Conservation (phyloP, 2,329 filamentous ascomycete species). For the Amauroascus verrucosus region DNA sequence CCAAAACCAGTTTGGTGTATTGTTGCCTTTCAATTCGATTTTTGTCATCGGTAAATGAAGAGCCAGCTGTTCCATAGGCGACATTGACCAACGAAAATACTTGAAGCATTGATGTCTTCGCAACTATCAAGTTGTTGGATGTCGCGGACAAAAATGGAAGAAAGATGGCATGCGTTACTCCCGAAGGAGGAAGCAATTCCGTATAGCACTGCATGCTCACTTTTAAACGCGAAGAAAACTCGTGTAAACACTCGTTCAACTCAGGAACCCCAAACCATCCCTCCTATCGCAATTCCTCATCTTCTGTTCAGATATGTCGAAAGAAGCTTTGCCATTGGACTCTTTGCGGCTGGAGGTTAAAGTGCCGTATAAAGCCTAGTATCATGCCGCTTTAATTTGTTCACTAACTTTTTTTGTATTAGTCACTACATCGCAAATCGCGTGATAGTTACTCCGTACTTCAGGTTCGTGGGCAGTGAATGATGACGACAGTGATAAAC, state of each 20-base stretch:
- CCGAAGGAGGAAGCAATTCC: conserved; percentile 86
- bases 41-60: conserved; percentile 38
- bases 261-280: background rate
- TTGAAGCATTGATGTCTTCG: conserved; percentile 85
- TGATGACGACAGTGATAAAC: background rate
- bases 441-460: background rate
- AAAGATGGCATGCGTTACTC: conserved; percentile 77
- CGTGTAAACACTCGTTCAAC: background rate
- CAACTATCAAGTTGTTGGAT: conserved; percentile 77
- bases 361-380: background rate
- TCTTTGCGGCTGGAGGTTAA: background rate
- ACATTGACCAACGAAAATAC: conserved; percentile 68
- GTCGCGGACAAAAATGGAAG: conserved; percentile 66
- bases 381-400: background rate
- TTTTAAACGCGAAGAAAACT: background rate
- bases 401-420: no score
- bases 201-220: conserved; percentile 86
- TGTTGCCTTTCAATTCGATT: conserved; percentile 53
- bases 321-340: conserved; percentile 1
- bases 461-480: background rate
- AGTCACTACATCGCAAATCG: background rate
- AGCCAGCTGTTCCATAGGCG: conserved; percentile 35
- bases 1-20: conserved; percentile 68
- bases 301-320: background rate
- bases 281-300: background rate